These are phyloP conservation scores for Aspergillus haitiensis DNA, from an alignment of 495 filamentous ascomycete genomes.

Conservation along the genomic window DNA sequence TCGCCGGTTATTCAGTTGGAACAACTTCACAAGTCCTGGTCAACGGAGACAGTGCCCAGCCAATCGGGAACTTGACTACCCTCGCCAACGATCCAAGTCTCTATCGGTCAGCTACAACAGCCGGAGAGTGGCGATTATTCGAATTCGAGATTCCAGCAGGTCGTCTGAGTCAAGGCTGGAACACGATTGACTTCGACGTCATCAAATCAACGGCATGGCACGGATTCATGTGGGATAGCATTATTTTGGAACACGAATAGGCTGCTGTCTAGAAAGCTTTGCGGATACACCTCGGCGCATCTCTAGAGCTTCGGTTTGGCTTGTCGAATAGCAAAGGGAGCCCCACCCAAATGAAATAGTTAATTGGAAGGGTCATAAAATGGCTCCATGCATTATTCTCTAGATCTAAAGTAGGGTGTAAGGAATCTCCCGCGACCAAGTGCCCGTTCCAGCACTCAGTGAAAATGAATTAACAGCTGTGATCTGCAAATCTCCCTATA, in stretches of 20 bases:
- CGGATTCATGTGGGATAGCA: background rate
- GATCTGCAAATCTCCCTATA: too few relatives aligned
- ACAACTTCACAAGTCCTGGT: conserved; percentile 24
- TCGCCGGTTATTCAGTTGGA: conserved; percentile 34
- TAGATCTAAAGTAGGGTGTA: too few relatives aligned
- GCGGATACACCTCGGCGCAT: background rate
- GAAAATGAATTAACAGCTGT: too few relatives aligned
- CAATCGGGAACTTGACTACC: conserved; percentile 20
- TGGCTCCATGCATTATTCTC: too few relatives aligned
- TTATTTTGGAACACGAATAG: conserved; percentile 1
- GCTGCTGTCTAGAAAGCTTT: background rate
- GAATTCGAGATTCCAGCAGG: conserved; percentile 29
- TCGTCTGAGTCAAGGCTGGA: background rate
- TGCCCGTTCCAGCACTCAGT: too few relatives aligned
- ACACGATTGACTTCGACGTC: background rate
- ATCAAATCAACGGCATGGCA: background rate
- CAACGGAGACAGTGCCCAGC: conserved; percentile 21
- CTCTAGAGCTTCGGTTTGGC: background rate
- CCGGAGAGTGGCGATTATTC: conserved; percentile 37
- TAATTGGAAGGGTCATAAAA: too few relatives aligned
- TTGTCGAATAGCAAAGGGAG: too few relatives aligned
- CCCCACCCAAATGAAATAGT: too few relatives aligned
- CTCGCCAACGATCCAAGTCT: conserved; percentile 30
- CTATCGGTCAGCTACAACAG: conserved; percentile 35
- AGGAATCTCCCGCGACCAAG: too few relatives aligned